Evolutionary conservation across 1,139 yeast genomes (phyloP).

Genomic region (Yamadazyma triangularis): DNA sequence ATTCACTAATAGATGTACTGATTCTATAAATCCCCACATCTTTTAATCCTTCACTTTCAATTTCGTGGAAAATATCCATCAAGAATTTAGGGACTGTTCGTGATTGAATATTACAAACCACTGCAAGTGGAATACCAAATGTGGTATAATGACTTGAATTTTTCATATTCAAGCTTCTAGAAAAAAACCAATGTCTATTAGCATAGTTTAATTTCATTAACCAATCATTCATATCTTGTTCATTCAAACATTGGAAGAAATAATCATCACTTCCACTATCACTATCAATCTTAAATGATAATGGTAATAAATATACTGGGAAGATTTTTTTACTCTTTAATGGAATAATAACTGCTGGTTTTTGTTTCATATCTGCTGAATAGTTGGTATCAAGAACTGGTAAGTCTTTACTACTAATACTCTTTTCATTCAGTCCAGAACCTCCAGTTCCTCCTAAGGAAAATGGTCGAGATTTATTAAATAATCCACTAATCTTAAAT

Average conservation of each 20-base stretch:
- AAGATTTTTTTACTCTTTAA: constrained; percentile 49
- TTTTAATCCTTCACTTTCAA: constrained; percentile 78
- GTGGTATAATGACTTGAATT: constrained; percentile 37
- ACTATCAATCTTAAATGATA: constrained; percentile 58
- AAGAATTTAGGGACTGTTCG: constrained; percentile 65
- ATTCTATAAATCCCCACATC: constrained; percentile 93
- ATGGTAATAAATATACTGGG: constrained; percentile 50
- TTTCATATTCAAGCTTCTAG: constrained; percentile 35
- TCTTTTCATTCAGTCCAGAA: constrained; percentile 39
- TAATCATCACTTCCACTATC: constrained; percentile 48
- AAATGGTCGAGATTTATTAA: constrained; percentile 37
- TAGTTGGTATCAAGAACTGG: constrained; percentile 50
- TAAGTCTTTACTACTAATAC: constrained; percentile 50
- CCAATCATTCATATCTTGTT: constrained; percentile 76
- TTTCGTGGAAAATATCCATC: constrained; percentile 59
- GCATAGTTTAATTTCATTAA: constrained; percentile 46
- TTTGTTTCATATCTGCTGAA: constrained; percentile 40
- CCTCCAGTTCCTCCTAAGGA: constrained; percentile 15
- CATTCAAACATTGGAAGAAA: constrained; percentile 64
- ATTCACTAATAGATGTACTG: constrained; percentile 81
- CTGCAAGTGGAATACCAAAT: constrained; percentile 85
- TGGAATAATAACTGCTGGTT: constrained; percentile 56
- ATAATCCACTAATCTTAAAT: constrained; percentile 42
- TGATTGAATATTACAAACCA: constrained; percentile 68
- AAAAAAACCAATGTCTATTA: constrained; percentile 54